Evolutionary conservation across 73 alveolate species (phyloP).

Genomic region (Loxodes magnus): DNA sequence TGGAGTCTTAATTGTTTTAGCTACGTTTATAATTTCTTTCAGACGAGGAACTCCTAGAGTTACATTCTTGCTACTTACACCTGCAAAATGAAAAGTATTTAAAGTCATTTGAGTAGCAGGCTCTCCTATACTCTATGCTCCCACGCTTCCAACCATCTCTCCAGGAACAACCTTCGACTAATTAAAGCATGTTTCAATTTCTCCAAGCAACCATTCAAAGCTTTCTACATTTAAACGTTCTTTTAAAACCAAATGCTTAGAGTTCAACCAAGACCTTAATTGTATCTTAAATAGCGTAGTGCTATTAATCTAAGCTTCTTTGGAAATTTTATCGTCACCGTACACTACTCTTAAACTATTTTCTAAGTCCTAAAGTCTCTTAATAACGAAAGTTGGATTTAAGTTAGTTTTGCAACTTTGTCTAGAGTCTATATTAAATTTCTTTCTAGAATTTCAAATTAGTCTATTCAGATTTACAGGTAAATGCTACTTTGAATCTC

Average conservation of each 20-base stretch:
- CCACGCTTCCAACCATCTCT: conserved; percentile 93
- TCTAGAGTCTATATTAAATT: conserved; percentile 47
- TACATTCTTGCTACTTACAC: conserved; percentile 95
- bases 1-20: conserved; percentile 89
- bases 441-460: conserved; percentile 65
- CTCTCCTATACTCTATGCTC: conserved; percentile 96
- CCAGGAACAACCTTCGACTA: conserved; percentile 82
- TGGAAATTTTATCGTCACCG: conserved; percentile 10
- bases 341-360: neutral
- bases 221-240: conserved; percentile 77
- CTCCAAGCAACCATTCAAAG: conserved; percentile 90
- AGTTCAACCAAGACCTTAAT: conserved; percentile 37
- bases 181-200: conserved; percentile 59
- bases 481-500: conserved; percentile 75
- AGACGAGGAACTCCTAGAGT: conserved; percentile 98
- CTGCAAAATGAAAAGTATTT: conserved; percentile 98
- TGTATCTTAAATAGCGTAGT: conserved; percentile 70
- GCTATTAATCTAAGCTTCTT: conserved; percentile 66
- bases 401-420: conserved; percentile 44
- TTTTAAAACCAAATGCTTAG: conserved; percentile 51
- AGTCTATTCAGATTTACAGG: conserved; percentile 85
- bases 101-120: conserved; percentile 99
- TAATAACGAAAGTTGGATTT: conserved; percentile 58
- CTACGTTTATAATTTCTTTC: conserved; percentile 95
- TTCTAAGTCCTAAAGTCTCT: conserved; percentile 5